Percentiles rank a stretch among this genome's conserved stretches.
Conservation (phyloP, 1,139 yeast genomes). For the Yamadazyma atlantica region DNA sequence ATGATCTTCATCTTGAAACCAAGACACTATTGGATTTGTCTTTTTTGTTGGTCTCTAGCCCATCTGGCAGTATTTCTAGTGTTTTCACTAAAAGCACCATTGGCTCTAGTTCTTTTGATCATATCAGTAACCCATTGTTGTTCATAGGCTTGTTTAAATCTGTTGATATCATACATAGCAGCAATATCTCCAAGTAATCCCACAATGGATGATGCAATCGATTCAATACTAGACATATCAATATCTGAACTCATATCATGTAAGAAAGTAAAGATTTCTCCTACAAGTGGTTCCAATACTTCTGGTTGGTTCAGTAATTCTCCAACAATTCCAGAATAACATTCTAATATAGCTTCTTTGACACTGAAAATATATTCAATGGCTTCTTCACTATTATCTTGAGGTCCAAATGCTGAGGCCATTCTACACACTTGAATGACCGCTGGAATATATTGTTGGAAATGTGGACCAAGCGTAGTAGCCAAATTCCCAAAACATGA, state of each 20-base stretch:
- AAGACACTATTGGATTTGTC: conserved; percentile 33
- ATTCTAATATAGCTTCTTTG: conserved; percentile 86
- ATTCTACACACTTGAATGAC: conserved; percentile 71
- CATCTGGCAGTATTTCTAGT: conserved; percentile 92
- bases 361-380: conserved; percentile 72
- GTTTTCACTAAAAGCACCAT: conserved; percentile 56
- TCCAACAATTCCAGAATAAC: conserved; percentile 92
- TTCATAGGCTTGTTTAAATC: conserved; percentile 61
- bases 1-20: too few relatives aligned
- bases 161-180: conserved; percentile 77
- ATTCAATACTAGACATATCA: conserved; percentile 58
- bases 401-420: conserved; percentile 54
- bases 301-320: conserved; percentile 76
- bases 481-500: conserved; percentile 98
- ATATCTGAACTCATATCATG: conserved; percentile 59
- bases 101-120: conserved; percentile 71
- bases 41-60: conserved; percentile 89
- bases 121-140: conserved; percentile 80
- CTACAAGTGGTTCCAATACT: conserved; percentile 61
- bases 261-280: conserved; percentile 70
- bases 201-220: conserved; percentile 73
- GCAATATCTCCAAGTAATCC: conserved; percentile 94
- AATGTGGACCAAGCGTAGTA: conserved; percentile 74
- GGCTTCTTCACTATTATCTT: conserved; percentile 67
- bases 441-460: conserved; percentile 71